A percentile compares a stretch with the other conserved stretches of the same genome.
Conservation (phyloP, 139 green algal genomes). For the Chlamydomonas eustigma region DNA sequence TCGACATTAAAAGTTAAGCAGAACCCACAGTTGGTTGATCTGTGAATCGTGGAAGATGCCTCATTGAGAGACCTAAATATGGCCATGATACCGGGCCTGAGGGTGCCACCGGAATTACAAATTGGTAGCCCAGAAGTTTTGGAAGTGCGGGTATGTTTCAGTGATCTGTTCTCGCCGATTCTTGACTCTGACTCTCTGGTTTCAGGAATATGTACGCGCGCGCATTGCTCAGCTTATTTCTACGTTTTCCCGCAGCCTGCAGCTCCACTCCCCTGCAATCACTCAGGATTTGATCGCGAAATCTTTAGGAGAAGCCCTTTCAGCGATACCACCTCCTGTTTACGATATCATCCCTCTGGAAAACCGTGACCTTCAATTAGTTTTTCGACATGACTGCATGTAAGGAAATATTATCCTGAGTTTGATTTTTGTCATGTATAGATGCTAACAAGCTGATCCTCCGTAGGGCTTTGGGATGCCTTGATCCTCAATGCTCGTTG, state of each 20-base stretch:
- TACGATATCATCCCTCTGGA: constrained; percentile 45
- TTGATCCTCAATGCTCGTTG: constrained; percentile 77
- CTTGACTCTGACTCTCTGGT: background rate
- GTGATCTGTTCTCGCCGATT: background rate
- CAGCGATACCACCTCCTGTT: constrained; percentile 55
- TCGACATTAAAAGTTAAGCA: too few relatives aligned
- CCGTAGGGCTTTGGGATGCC: constrained; percentile 79
- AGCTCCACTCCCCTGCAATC: constrained; percentile 39
- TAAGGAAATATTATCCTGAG: too few relatives aligned
- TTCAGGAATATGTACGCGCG: constrained; percentile 31
- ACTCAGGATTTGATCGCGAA: constrained; percentile 41
- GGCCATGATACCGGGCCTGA: background rate
- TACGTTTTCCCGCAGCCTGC: constrained; percentile 14
- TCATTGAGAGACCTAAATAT: too few relatives aligned
- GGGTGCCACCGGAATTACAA: background rate
- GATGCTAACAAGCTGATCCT: background rate
- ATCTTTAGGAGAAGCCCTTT: constrained; percentile 49
- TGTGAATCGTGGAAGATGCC: too few relatives aligned
- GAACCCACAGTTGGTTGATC: too few relatives aligned
- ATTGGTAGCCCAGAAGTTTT: background rate
- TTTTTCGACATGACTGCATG: constrained; percentile 88
- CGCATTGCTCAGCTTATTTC: constrained; percentile 24
- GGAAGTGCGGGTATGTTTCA: background rate
- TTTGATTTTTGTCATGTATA: too few relatives aligned
- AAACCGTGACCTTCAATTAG: constrained; percentile 73